Evolutionary conservation across 1,284 basidiomycete genomes (phyloP).

Genomic region (Fomitopsis pinicola): DNA sequence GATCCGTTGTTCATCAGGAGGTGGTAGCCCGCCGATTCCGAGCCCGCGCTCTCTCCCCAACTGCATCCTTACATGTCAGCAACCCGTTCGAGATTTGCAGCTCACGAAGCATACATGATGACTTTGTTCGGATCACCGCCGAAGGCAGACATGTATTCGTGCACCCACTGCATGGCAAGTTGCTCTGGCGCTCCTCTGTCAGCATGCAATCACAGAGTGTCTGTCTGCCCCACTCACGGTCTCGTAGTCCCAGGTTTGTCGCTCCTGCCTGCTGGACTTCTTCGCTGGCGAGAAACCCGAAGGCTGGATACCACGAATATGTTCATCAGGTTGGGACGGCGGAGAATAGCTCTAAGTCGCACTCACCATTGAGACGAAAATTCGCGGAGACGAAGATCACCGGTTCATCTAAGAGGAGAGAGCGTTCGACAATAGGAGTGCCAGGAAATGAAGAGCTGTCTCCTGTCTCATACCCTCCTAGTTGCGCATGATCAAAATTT

Average conservation of each 20-base stretch:
- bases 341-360: not conserved
- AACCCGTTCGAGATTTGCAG: not conserved
- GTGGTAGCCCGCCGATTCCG: conserved; percentile 30
- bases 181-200: conserved; percentile 8
- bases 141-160: conserved; percentile 37
- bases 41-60: conserved; percentile 41
- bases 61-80: conserved; percentile 12
- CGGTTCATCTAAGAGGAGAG: conserved; percentile 39
- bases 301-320: conserved; percentile 19
- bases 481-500: not conserved
- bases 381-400: conserved; percentile 53
- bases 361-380: conserved; percentile 32
- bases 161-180: conserved; percentile 53
- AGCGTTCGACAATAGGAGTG: conserved; percentile 39
- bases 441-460: conserved; percentile 12
- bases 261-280: conserved; percentile 46
- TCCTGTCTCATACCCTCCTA: conserved; percentile 31
- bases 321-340: too few relatives aligned
- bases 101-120: conserved; percentile 21
- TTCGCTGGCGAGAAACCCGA: conserved; percentile 47
- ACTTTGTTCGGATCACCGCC: conserved; percentile 38
- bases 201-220: too few relatives aligned
- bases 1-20: conserved; percentile 30
- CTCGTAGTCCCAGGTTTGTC: conserved; percentile 50
- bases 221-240: conserved; percentile 34